These are phyloP conservation scores for Oxytropis ochrocephala DNA, from an alignment of 306 rosid species.

Conservation along the genomic window DNA sequence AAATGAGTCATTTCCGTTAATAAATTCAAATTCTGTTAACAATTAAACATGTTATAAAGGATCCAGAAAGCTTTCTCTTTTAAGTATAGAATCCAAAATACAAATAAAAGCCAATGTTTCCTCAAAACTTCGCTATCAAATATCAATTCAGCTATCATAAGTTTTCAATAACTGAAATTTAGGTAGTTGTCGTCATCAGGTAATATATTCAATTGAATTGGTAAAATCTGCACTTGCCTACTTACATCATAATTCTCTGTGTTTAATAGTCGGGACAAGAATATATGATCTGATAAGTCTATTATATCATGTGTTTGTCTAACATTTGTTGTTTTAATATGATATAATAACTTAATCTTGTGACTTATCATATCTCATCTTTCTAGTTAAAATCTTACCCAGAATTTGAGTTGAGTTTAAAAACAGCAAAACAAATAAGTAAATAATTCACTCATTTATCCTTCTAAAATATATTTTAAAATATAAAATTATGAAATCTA, in stretches of 20 bases:
- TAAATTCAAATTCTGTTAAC: neutral
- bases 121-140: conserved; percentile 17
- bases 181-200: conserved; percentile 17
- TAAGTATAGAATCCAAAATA: neutral
- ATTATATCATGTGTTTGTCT: too few relatives aligned
- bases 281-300: too few relatives aligned
- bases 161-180: conserved; percentile 9
- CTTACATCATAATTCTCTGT: neutral
- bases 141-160: neutral
- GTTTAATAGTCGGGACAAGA: too few relatives aligned
- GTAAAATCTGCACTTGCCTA: neutral
- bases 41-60: conserved; percentile 3
- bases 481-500: too few relatives aligned
- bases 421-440: too few relatives aligned
- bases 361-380: too few relatives aligned
- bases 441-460: too few relatives aligned
- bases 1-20: conserved; percentile 8
- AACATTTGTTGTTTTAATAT: too few relatives aligned
- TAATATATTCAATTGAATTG: neutral
- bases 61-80: conserved; percentile 12
- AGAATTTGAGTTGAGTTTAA: too few relatives aligned
- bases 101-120: neutral
- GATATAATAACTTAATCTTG: too few relatives aligned
- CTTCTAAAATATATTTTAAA: too few relatives aligned
- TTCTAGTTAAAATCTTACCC: too few relatives aligned